These are phyloP conservation scores for Gossypium arboreum DNA, from an alignment of 345 rosid genomes.

Conservation along the genomic window DNA sequence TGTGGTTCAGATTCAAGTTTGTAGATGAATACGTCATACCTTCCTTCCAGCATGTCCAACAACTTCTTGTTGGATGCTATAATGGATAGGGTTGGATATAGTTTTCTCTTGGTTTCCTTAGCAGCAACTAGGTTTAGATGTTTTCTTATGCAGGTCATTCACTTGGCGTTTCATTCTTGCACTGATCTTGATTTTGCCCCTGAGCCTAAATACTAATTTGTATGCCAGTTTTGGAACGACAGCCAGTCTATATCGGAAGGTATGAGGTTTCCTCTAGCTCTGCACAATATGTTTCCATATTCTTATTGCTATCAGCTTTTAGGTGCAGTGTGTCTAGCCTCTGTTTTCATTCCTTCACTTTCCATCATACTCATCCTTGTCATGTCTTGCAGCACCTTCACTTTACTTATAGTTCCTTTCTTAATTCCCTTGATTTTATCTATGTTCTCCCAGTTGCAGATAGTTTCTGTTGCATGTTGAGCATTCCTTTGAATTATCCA, in stretches of 20 bases:
- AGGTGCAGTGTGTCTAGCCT: not conserved
- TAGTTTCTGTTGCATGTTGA: constrained; percentile 6
- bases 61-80: constrained; percentile 18
- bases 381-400: constrained; percentile 2
- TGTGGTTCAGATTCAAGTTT: not conserved
- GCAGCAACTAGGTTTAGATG: constrained; percentile 50
- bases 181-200: constrained; percentile 19
- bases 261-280: constrained; percentile 26
- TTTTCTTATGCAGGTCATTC: constrained; percentile 63
- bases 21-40: not conserved
- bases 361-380: not conserved
- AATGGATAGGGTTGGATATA: constrained; percentile 15
- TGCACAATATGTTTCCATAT: not conserved
- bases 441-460: constrained; percentile 4
- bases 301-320: constrained; percentile 10
- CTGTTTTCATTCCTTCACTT: constrained; percentile 3
- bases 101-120: constrained; percentile 27
- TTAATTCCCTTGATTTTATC: constrained; percentile 7
- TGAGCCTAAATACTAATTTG: constrained; percentile 20
- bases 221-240: constrained; percentile 36
- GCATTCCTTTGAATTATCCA: constrained; percentile 15
- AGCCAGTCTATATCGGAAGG: constrained; percentile 36
- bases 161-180: constrained; percentile 26
- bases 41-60: constrained; percentile 2
- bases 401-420: constrained; percentile 6